phyloP scores from a whole-genome alignment of 31 red algal species.

The Endocladia muricata region DNA sequence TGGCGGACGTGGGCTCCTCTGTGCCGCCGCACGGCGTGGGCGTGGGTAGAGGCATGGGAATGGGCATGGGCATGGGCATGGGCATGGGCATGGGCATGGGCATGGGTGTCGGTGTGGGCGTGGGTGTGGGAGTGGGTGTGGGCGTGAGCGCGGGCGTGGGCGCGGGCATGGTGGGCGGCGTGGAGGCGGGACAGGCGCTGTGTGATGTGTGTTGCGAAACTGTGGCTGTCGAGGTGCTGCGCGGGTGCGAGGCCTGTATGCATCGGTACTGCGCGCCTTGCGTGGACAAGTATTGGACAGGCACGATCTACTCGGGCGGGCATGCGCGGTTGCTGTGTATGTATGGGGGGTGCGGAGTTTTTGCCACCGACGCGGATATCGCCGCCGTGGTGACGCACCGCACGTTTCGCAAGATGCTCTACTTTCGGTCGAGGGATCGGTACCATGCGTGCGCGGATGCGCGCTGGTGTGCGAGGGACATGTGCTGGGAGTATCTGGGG shows the following conservation, averaged over 20 bases:
- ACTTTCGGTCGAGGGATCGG: constrained; percentile 57
- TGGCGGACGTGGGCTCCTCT: too few species aligned
- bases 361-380: constrained; percentile 35
- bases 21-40: too few species aligned
- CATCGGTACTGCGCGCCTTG: constrained; percentile 54
- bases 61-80: too few species aligned
- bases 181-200: too few species aligned
- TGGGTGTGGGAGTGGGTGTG: too few species aligned
- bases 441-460: constrained; percentile 11
- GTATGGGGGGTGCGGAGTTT: constrained; percentile 52
- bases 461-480: constrained; percentile 47
- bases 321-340: constrained; percentile 56
- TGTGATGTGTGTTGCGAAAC: constrained; percentile 51
- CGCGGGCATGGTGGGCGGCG: too few species aligned
- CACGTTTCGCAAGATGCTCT: constrained; percentile 58
- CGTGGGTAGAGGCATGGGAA: too few species aligned
- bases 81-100: too few species aligned
- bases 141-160: too few species aligned
- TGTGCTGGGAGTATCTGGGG: constrained; percentile 51
- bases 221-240: constrained; percentile 9
- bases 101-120: too few species aligned
- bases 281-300: constrained; percentile 48
- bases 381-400: constrained; percentile 32
- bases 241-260: constrained; percentile 35
- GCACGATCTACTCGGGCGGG: constrained; percentile 47